Conservation (phyloP, 257 asterid genomes). For the Solanum lycopersicoides region DNA sequence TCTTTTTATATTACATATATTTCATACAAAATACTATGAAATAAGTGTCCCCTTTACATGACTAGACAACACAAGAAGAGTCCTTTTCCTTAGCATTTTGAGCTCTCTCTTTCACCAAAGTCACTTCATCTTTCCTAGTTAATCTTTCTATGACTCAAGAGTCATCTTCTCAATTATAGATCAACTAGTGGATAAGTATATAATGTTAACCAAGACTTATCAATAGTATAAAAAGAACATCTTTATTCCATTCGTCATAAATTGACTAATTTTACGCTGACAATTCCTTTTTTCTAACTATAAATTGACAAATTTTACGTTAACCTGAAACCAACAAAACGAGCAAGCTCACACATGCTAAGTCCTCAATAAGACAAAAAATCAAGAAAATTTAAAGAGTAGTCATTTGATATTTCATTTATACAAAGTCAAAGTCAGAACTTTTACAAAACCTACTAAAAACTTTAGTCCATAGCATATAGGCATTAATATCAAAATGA, state of each 20-base stretch:
- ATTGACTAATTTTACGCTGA: background rate
- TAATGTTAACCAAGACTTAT: background rate
- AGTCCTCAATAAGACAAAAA: background rate
- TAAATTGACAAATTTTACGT: background rate
- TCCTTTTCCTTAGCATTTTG: background rate
- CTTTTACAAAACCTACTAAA: background rate
- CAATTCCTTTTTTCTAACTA: background rate
- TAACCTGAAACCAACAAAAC: background rate
- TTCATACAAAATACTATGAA: background rate
- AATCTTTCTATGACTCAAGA: background rate
- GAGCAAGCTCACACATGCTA: background rate
- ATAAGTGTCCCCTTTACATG: background rate
- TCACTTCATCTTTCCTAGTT: background rate
- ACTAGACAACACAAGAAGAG: background rate
- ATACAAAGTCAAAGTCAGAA: background rate
- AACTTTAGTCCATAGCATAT: background rate
- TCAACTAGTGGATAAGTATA: background rate
- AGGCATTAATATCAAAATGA: background rate
- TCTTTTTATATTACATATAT: no score
- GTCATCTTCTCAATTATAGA: background rate
- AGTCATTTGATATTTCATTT: background rate
- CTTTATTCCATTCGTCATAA: background rate
- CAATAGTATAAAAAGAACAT: background rate
- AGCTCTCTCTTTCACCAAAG: background rate
- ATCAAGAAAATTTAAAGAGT: background rate